Evolutionary conservation across 2,329 filamentous ascomycete genomes (phyloP).

Genomic region (Zalaria obscura): DNA sequence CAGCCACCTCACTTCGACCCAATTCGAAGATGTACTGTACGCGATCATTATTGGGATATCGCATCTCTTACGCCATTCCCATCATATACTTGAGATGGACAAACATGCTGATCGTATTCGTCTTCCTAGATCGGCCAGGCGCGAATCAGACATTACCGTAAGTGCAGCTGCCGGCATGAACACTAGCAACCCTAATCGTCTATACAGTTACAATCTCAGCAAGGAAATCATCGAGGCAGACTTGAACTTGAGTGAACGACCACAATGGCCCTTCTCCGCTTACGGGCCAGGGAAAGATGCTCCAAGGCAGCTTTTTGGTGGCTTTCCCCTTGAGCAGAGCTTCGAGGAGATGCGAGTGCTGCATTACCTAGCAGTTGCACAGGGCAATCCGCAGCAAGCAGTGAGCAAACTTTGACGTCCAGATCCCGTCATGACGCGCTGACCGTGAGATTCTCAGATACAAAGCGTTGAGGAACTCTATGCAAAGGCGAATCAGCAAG

Average conservation of each 20-base stretch:
- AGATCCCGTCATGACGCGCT: not conserved
- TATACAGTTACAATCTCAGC: conserved; percentile 38
- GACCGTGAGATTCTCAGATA: conserved; percentile 17
- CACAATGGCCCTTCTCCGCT: conserved; percentile 73
- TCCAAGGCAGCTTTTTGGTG: conserved; percentile 74
- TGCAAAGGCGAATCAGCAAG: conserved; percentile 53
- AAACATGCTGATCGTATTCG: too few species aligned
- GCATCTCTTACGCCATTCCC: too few species aligned
- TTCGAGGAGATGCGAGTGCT: conserved; percentile 70
- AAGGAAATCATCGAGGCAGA: conserved; percentile 49
- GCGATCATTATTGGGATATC: too few species aligned
- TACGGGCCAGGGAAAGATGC: conserved; percentile 68
- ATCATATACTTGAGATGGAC: too few species aligned
- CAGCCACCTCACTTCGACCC: too few species aligned
- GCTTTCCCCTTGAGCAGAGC: conserved; percentile 65
- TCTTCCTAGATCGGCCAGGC: not conserved
- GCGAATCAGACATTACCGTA: conserved; percentile 2
- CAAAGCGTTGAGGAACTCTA: conserved; percentile 48
- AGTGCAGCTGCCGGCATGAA: conserved; percentile 5
- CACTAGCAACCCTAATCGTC: conserved; percentile 9
- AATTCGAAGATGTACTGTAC: too few species aligned
- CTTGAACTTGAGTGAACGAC: conserved; percentile 49
- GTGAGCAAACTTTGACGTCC: conserved; percentile 21
- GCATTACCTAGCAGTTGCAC: conserved; percentile 51
- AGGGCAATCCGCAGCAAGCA: conserved; percentile 44